Conservation (phyloP, 805 yeast genomes). For the Maudiozyma barnettii region DNA sequence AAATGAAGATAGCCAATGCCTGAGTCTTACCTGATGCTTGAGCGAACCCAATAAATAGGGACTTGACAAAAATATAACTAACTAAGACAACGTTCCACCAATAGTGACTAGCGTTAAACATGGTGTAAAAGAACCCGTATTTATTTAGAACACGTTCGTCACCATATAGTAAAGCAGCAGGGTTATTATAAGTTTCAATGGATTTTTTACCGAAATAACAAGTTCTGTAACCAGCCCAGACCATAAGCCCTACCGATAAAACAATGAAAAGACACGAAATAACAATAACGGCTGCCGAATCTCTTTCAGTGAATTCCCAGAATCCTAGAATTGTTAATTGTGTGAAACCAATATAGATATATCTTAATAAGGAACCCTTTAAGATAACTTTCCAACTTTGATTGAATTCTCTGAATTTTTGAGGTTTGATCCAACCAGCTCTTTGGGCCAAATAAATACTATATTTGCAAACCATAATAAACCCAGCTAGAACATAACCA, state of each 20-base stretch:
- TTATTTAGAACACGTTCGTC: slow-evolving; percentile 60
- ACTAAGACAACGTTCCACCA: slow-evolving; percentile 72
- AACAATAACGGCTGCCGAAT: slow-evolving; percentile 83
- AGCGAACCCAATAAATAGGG: slow-evolving; percentile 64
- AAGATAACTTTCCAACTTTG: slow-evolving; percentile 48
- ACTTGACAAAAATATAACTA: slow-evolving; percentile 52
- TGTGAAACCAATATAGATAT: slow-evolving; percentile 75
- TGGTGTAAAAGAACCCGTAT: slow-evolving; percentile 83
- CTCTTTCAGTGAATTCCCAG: slow-evolving; percentile 77
- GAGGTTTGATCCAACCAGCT: slow-evolving; percentile 40
- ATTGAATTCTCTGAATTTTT: slow-evolving; percentile 41
- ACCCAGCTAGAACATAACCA: slow-evolving; percentile 62
- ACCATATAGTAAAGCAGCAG: slow-evolving; percentile 82
- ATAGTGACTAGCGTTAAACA: slow-evolving; percentile 72
- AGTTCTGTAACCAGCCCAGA: slow-evolving; percentile 62
- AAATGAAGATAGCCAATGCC: slow-evolving; percentile 61
- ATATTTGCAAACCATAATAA: slow-evolving; percentile 49
- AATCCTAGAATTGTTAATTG: slow-evolving; percentile 68
- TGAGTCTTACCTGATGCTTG: slow-evolving; percentile 78
- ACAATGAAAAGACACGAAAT: slow-evolving; percentile 64
- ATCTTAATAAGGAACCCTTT: slow-evolving; percentile 72
- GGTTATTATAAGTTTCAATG: slow-evolving; percentile 51
- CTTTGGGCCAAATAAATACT: slow-evolving; percentile 39
- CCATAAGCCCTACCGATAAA: slow-evolving; percentile 48
- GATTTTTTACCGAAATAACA: slow-evolving; percentile 54